Evolutionary conservation across 1,284 basidiomycete species (phyloP), one percentile per base, ranked within the genome.

Genomic region (Ceratorhiza oryzae-sativae): DNA sequence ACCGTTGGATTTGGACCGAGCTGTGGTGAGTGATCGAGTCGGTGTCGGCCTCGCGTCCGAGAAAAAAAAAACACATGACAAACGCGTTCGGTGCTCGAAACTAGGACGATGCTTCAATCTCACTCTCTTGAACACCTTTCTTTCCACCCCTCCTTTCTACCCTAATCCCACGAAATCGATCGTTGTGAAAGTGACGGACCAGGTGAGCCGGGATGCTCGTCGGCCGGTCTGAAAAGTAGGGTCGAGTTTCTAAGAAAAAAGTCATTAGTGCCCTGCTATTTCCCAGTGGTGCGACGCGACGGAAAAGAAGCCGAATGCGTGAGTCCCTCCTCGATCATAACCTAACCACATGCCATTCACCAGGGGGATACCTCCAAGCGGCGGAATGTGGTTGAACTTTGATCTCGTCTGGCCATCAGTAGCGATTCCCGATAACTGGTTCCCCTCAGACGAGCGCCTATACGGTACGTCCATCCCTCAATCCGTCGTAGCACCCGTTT

Each of bases 81-180:
- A 39, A 60, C 25, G 12, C 8, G 53, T 42, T 62, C 15, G 15
- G 3, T 36, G 20, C 30, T 20, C n/a, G 32, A 49, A n/a, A n/a
- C n/a, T n/a, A 58, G 75, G 91, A 46, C 84, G 83, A 71, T 93
- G 91, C 82, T 92, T 93, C 80, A 88, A 88, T 60, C 80, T 93
- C 72, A 90, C 90, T 0, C 83, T 93, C 36, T 77, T 91, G 59
- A 87, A 91, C 76, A 87, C 90, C 5, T 87, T 88, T 77, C 82
- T 84, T 18, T 83, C 87, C 0, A 80, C 83, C 56, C 91, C 91
- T n/a, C 89, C 87, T 0, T 93, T 90, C 79, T 86, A 85, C 76
- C 90, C 90, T 0, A 77, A 84, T 41, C 81, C 81, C n/a, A 81
- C 83, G 18, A 90, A 87, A 70, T 89, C 85, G 51, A 81, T 92